These are phyloP conservation scores for Brassica hybrid DNA, from an alignment of 441 rosid genomes.

Conservation along the genomic window DNA sequence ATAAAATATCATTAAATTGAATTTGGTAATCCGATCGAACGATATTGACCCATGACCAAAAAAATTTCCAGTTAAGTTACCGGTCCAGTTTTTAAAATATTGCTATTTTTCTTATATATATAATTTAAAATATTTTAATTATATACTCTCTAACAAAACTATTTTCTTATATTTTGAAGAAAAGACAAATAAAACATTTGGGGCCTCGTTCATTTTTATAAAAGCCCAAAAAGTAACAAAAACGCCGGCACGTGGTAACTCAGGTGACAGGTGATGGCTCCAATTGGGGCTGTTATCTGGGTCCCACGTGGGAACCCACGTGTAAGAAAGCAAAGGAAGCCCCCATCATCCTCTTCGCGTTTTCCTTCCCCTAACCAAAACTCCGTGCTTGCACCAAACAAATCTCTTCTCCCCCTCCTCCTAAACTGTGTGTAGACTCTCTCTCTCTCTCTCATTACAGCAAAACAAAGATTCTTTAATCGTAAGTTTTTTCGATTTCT, in stretches of 20 bases:
- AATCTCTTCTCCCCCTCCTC: not conserved
- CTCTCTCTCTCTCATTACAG: constrained; percentile 1
- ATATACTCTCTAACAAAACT: not conserved
- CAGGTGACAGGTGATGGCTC: no score
- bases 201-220: not conserved
- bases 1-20: no score
- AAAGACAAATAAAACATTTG: not conserved
- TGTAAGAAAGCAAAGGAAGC: constrained; percentile 4
- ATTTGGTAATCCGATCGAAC: no score
- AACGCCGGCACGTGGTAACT: constrained; percentile 12
- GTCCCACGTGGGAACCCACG: constrained; percentile 41
- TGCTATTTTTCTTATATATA: not conserved
- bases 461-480: not conserved
- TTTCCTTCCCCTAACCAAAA: not conserved
- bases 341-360: constrained; percentile 34
- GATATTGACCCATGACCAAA: no score
- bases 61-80: no score
- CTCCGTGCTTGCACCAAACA: not conserved
- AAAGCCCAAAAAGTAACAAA: constrained; percentile 9
- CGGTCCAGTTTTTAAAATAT: no score
- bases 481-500: not conserved
- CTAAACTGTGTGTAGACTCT: no score
- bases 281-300: constrained; percentile 14
- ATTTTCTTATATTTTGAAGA: not conserved
- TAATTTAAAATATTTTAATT: not conserved